These are phyloP conservation scores for Rhynchosporium graminicola DNA, from an alignment of 2,329 filamentous ascomycete genomes.

Conservation along the genomic window DNA sequence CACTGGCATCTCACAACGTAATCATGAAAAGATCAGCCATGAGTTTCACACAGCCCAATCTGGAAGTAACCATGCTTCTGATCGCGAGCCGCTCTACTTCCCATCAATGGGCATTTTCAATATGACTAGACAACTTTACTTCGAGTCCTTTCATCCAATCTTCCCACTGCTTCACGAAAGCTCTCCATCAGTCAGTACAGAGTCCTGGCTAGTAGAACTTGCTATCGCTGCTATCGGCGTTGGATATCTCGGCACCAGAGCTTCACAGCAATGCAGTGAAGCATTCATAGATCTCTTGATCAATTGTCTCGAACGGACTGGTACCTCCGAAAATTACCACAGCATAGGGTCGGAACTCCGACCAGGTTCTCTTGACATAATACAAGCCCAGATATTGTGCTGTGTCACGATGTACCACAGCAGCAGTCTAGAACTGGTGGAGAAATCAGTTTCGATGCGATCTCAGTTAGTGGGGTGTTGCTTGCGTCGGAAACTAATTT, in stretches of 20 bases:
- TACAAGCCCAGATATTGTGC: slow-evolving; percentile 4
- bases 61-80: not conserved
- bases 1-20: not conserved
- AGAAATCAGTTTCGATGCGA: not conserved
- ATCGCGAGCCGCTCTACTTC: not conserved
- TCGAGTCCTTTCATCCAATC: slow-evolving; percentile 6
- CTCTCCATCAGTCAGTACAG: not conserved
- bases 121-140: not conserved
- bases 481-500: not conserved
- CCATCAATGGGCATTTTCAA: slow-evolving; percentile 1
- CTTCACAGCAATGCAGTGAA: slow-evolving; percentile 7
- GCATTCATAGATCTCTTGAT: not conserved
- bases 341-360: too few species aligned
- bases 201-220: not conserved
- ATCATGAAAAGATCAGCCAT: not conserved
- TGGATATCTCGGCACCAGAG: not conserved
- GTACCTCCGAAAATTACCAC: not conserved
- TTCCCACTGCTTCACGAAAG: slow-evolving; percentile 1
- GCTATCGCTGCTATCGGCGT: slow-evolving; percentile 6
- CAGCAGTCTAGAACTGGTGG: not conserved
- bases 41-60: not conserved
- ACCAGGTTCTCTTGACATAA: not conserved
- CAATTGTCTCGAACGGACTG: not conserved
- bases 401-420: slow-evolving; percentile 1
- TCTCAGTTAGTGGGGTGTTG: slow-evolving; percentile 1